Base-by-base conservation (phyloP, 805 yeast species). In the Candida incommunis region DNA sequence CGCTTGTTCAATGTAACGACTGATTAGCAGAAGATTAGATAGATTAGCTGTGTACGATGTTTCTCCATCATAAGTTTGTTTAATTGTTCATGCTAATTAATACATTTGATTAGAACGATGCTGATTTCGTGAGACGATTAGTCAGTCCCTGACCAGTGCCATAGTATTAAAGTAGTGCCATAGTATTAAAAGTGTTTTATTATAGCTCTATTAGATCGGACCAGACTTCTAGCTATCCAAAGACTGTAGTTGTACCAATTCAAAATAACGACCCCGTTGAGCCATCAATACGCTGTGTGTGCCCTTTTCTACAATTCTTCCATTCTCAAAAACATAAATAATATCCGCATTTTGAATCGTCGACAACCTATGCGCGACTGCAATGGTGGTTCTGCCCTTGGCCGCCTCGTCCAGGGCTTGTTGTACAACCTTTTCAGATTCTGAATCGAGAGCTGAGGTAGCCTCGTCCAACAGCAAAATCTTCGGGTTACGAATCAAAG, bases 351-450 rank as follows among this genome's bases (percentile, higher is more conserved):
- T 70, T 48, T 70, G 68, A 48, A 82, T 81, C 0, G 88, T 80
- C 48, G 76, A 75, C 64, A 85, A 68, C 51, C 95, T 69, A 63
- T 85, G 95, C 3, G 95, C 95, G 61, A 85, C 82, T 52, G 94
- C 85, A 52, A 85, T 66, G 31, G 86, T 80, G 3, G 95, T 84
- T 55, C 94, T 80, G 34, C 80, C 71, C 40, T 65, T 53, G 50
- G 86, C 83, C 49, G 84, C 90, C 16, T 63, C 68, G 22, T 71
- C 73, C 47, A 80, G 77, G 3, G 94, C 85, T 4, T 65, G 54
- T 61, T 86, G 94, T 46, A 85, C 84, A 55, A 76, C 75, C 35
- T 79, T 69, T 60, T 85, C 95, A 0, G 94, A 82, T 56, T 76
- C 80, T 56, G 71, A 69, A 54, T 77, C 82, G 29, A 76, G 61